Conservation (phyloP, 805 yeast genomes). For the Jamesozyma gamospora region DNA sequence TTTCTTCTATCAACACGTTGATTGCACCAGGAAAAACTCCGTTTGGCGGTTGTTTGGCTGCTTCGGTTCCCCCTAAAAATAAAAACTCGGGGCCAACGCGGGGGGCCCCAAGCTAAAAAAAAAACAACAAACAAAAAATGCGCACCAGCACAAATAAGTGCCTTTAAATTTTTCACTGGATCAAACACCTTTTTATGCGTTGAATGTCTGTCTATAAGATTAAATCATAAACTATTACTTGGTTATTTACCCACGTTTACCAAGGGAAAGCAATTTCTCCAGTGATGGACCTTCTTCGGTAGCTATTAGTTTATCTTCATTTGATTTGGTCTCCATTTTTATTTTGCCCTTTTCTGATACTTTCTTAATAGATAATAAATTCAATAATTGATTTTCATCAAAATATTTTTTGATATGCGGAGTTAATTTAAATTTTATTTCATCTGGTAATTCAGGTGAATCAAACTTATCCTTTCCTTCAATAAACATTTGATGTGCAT, state of each 20-base stretch:
- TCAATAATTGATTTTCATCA: constrained; percentile 6
- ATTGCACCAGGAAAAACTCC: too few species aligned
- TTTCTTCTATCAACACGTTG: too few species aligned
- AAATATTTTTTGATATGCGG: constrained; percentile 5
- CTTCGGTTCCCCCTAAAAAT: too few species aligned
- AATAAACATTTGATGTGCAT: constrained; percentile 16
- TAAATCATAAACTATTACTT: too few species aligned
- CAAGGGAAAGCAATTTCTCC: constrained; percentile 15
- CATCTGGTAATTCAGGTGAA: constrained; percentile 24
- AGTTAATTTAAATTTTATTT: constrained; percentile 11
- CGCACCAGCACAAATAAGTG: too few species aligned
- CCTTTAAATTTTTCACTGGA: too few species aligned
- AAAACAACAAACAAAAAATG: too few species aligned
- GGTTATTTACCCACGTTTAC: constrained; percentile 4
- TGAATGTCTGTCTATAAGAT: too few species aligned
- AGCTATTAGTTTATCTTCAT: constrained; percentile 1
- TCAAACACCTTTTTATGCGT: too few species aligned
- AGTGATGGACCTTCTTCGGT: constrained; percentile 15
- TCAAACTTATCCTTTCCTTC: constrained; percentile 13
- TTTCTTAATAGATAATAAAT: constrained; percentile 15
- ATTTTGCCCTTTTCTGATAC: not conserved
- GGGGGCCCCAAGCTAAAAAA: too few species aligned
- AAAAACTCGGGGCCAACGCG: too few species aligned
- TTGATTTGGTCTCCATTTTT: constrained; percentile 5
- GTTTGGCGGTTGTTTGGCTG: too few species aligned